These are phyloP conservation scores for Mrakia gelida DNA, from an alignment of 768 basidiomycete genomes.

Conservation along the genomic window DNA sequence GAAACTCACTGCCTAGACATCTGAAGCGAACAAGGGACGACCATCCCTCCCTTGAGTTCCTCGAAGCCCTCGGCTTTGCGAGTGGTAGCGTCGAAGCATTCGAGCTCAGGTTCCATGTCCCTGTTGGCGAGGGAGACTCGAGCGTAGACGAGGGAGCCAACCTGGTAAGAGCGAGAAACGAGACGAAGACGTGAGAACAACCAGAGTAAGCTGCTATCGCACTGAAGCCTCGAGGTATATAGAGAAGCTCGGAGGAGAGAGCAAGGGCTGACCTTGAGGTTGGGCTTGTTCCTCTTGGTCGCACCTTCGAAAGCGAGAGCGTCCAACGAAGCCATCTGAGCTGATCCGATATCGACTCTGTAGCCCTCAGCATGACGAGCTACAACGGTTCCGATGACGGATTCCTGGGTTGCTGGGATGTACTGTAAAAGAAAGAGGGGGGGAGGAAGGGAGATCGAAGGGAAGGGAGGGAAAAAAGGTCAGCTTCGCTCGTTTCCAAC, in stretches of 20 bases:
- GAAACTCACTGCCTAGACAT: slow-evolving; percentile 74
- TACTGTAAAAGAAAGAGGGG: slow-evolving; percentile 55
- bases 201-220: too few relatives aligned
- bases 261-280: slow-evolving; percentile 64
- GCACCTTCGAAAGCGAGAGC: slow-evolving; percentile 93
- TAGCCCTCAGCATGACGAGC: slow-evolving; percentile 81
- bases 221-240: too few relatives aligned
- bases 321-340: slow-evolving; percentile 79
- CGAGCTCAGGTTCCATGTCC: slow-evolving; percentile 97
- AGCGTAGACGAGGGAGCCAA: slow-evolving; percentile 85
- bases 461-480: neutral
- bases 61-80: slow-evolving; percentile 90
- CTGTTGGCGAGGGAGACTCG: slow-evolving; percentile 89
- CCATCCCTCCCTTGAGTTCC: slow-evolving; percentile 82
- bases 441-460: neutral
- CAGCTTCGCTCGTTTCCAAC: neutral
- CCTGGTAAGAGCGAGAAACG: slow-evolving; percentile 50
- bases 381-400: slow-evolving; percentile 75
- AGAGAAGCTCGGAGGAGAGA: neutral
- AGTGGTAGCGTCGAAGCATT: slow-evolving; percentile 91
- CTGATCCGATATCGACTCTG: slow-evolving; percentile 87
- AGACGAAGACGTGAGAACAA: too few relatives aligned
- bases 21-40: slow-evolving; percentile 73
- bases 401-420: slow-evolving; percentile 81
- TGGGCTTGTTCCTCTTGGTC: slow-evolving; percentile 88